phyloP scores from a whole-genome alignment of 176 grass and related monocot genomes.

The Raddia guianensis region DNA sequence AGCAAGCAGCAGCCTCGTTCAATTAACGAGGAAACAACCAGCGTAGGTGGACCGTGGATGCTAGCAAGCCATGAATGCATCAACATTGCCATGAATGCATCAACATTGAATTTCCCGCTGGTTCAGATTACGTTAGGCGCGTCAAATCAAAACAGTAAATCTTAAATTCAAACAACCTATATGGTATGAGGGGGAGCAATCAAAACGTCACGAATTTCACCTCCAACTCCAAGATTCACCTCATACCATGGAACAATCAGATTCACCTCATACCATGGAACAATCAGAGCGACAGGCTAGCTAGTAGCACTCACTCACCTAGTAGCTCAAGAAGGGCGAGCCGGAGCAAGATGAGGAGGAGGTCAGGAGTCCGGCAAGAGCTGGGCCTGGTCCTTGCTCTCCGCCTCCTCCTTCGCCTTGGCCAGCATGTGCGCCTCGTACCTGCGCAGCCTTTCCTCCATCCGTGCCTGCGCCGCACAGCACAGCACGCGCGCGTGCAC shows the following conservation, averaged over 20 bases:
- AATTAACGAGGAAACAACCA: neutral
- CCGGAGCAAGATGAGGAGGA: neutral
- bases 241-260: neutral
- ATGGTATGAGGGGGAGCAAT: neutral
- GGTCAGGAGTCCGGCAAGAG: slow-evolving; percentile 65
- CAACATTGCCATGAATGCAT: neutral
- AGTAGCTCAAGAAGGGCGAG: neutral
- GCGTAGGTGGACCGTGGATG: neutral
- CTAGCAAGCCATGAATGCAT: neutral
- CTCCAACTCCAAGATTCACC: neutral
- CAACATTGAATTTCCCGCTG: neutral
- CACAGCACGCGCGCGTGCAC: too few relatives aligned
- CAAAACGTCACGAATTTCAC: neutral
- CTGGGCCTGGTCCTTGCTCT: slow-evolving; percentile 55
- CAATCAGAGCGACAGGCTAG: neutral
- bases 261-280: neutral
- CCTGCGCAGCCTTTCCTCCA: slow-evolving; percentile 75
- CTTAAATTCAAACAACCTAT: neutral
- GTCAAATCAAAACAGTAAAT: neutral
- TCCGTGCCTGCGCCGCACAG: slow-evolving; percentile 54
- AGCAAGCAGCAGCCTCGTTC: neutral
- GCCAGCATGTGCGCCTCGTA: slow-evolving; percentile 72
- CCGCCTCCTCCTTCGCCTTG: slow-evolving; percentile 53
- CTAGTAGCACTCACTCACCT: neutral
- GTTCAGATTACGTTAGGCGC: neutral